Conservation (phyloP, 495 filamentous ascomycete species). For the Hypoxylon trugodes region DNA sequence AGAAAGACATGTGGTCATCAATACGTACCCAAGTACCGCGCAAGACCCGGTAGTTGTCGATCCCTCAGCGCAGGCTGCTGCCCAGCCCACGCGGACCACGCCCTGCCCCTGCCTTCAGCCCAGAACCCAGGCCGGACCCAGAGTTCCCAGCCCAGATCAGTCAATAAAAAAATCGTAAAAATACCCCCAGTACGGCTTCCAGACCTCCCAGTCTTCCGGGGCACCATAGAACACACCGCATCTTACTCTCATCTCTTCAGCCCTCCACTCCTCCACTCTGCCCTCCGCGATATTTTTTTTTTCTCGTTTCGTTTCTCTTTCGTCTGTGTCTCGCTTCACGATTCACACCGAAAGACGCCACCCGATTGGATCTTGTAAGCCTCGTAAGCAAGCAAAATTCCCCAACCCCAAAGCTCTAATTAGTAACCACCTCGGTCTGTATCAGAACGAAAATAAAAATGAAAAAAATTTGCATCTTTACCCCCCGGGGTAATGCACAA, state of each 20-base stretch:
- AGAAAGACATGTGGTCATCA: conserved; percentile 19
- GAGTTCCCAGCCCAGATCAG: conserved; percentile 11
- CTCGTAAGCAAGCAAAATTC: conserved; percentile 21
- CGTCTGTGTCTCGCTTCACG: neutral
- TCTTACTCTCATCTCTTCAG: too few species aligned
- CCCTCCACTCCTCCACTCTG: conserved; percentile 5
- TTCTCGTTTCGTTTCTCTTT: neutral
- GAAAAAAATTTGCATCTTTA: too few species aligned
- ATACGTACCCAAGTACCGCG: conserved; percentile 17
- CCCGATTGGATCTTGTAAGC: conserved; percentile 28
- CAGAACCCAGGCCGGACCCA: neutral
- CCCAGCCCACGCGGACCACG: conserved; percentile 23
- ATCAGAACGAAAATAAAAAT: too few species aligned
- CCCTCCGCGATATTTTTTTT: neutral
- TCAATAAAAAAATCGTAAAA: conserved; percentile 12
- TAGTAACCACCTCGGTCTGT: too few species aligned
- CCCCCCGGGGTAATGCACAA: too few species aligned
- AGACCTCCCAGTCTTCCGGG: conserved; percentile 25
- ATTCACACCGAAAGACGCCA: conserved; percentile 28
- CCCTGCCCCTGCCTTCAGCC: conserved; percentile 27
- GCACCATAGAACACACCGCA: conserved; percentile 30
- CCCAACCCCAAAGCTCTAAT: neutral
- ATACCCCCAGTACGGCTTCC: conserved; percentile 4
- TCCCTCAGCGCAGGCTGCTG: conserved; percentile 25
- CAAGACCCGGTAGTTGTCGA: conserved; percentile 32